A percentile compares a stretch with the other conserved stretches of the same genome.
Evolutionary conservation across 495 filamentous ascomycete genomes (phyloP).

Genomic region (Friedmanniomyces endolithicus): DNA sequence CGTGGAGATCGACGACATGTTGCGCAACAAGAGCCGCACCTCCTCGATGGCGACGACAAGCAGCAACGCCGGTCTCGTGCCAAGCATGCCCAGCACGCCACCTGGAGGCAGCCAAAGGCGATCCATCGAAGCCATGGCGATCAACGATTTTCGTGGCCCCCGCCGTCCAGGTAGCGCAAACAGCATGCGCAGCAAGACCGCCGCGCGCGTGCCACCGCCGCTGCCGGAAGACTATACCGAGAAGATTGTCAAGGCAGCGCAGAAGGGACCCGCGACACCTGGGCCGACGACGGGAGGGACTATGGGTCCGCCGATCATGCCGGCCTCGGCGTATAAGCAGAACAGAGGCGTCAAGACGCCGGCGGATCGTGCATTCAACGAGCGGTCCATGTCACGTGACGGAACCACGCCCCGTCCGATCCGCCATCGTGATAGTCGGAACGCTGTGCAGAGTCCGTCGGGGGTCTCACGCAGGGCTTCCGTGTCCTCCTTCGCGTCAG

Average conservation of each 20-base stretch:
- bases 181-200: slow-evolving; percentile 40
- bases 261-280: slow-evolving; percentile 20
- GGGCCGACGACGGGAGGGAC: slow-evolving; percentile 27
- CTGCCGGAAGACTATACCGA: slow-evolving; percentile 72
- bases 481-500: slow-evolving; percentile 86
- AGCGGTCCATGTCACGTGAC: slow-evolving; percentile 29
- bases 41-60: slow-evolving; percentile 5
- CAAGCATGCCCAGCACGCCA: background rate
- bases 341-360: slow-evolving; percentile 59
- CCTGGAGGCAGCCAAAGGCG: background rate
- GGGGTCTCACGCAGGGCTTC: slow-evolving; percentile 56
- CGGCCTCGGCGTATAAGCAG: slow-evolving; percentile 63
- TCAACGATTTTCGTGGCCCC: slow-evolving; percentile 25
- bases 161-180: slow-evolving; percentile 56
- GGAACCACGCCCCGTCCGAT: slow-evolving; percentile 45
- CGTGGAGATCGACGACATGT: slow-evolving; percentile 28
- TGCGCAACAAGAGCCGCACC: slow-evolving; percentile 16
- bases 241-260: slow-evolving; percentile 62
- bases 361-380: slow-evolving; percentile 27
- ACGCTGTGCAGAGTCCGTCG: slow-evolving; percentile 40
- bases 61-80: slow-evolving; percentile 2
- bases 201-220: slow-evolving; percentile 49
- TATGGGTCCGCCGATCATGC: slow-evolving; percentile 80
- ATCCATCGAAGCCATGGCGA: slow-evolving; percentile 5
- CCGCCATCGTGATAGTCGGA: slow-evolving; percentile 29